Percentiles rank a stretch among this genome's conserved stretches.
These are phyloP conservation scores for Colletotrichum eleusines DNA, from an alignment of 2,329 filamentous ascomycete species.

Conservation along the genomic window DNA sequence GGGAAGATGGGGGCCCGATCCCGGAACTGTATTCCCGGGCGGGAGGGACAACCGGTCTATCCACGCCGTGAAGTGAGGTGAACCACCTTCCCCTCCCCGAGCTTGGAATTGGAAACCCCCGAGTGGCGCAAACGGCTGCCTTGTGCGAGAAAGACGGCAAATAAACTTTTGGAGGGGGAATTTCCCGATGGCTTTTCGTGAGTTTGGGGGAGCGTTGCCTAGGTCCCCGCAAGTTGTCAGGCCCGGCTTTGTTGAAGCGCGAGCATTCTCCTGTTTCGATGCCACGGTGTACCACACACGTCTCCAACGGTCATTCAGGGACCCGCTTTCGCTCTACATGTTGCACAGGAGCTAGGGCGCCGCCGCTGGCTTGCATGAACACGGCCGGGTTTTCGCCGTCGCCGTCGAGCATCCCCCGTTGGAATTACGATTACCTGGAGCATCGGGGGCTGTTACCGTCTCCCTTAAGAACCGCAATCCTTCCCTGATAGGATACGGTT, in stretches of 20 bases:
- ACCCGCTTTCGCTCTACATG: no score
- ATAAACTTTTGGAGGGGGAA: background rate
- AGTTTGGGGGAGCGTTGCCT: background rate
- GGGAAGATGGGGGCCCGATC: conserved; percentile 29
- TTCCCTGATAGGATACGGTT: background rate
- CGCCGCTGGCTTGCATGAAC: background rate
- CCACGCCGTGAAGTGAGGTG: background rate
- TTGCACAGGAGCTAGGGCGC: no score
- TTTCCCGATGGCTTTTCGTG: background rate
- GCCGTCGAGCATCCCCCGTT: background rate
- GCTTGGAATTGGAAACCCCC: background rate
- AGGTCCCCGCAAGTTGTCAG: background rate
- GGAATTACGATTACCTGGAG: background rate
- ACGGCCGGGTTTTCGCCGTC: background rate
- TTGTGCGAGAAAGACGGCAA: background rate
- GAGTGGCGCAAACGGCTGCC: background rate
- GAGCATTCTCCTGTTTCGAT: background rate
- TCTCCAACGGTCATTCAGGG: background rate
- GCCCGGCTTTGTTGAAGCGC: background rate
- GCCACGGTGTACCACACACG: background rate
- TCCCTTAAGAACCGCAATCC: no score
- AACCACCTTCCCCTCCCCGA: background rate
- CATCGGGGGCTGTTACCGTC: background rate
- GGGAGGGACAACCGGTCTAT: background rate
- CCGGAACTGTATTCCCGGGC: conserved; percentile 15